These are phyloP conservation scores for Arthrobotrys sinensis DNA, from an alignment of 2,329 filamentous ascomycete genomes.

Conservation along the genomic window DNA sequence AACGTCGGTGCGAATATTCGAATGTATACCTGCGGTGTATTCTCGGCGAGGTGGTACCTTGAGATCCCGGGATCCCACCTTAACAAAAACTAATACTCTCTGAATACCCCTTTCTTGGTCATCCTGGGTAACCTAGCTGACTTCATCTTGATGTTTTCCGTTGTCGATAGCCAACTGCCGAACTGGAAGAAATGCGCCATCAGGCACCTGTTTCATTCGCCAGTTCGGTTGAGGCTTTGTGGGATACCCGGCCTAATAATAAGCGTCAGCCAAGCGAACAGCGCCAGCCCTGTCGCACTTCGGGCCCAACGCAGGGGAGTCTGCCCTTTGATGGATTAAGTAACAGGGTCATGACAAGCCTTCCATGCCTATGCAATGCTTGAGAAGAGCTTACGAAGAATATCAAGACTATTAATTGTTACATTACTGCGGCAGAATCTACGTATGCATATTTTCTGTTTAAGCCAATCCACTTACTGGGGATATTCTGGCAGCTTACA, in stretches of 20 bases:
- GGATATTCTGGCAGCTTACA: neutral
- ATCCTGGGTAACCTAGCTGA: neutral
- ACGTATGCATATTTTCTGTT: neutral
- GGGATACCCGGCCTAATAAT: neutral
- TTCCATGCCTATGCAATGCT: no score
- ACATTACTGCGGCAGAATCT: neutral
- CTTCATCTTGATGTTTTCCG: neutral
- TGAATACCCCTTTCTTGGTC: neutral
- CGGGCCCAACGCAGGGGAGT: slow-evolving; percentile 12
- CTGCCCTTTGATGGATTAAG: neutral
- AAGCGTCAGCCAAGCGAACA: slow-evolving; percentile 14
- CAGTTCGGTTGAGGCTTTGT: slow-evolving; percentile 12
- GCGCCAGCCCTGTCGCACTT: neutral
- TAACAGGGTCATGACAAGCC: neutral
- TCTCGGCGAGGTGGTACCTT: no score
- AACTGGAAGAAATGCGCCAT: slow-evolving; percentile 4
- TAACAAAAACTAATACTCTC: neutral
- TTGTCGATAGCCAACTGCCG: neutral
- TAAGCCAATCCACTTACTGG: neutral
- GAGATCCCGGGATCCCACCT: no score
- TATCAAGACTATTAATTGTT: neutral
- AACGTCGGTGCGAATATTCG: no score
- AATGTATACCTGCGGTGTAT: no score
- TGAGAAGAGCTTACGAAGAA: neutral
- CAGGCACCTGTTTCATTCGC: slow-evolving; percentile 15